Conservation (phyloP, 148 eudicot genomes). For the Rheum nobile region DNA sequence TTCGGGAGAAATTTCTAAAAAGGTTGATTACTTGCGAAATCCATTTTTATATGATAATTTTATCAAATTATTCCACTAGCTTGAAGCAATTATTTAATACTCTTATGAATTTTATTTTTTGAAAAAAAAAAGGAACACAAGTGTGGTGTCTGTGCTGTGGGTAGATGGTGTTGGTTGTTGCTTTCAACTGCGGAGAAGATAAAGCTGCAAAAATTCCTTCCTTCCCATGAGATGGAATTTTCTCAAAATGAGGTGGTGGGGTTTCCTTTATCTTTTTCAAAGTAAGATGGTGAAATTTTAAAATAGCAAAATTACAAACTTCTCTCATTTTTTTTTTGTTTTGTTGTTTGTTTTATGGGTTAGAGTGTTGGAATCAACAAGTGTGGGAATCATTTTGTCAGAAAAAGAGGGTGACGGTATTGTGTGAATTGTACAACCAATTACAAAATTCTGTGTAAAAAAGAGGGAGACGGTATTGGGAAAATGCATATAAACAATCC, state of each 20-base stretch:
- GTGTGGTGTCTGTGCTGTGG: neutral
- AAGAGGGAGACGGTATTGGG: no score
- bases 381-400: conserved; percentile 19
- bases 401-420: neutral
- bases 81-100: no score
- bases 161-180: neutral
- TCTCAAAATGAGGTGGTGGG: conserved; percentile 6
- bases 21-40: no score
- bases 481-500: no score
- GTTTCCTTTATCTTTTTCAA: neutral
- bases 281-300: neutral
- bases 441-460: neutral
- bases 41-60: no score
- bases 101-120: no score
- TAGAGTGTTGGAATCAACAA: conserved; percentile 23
- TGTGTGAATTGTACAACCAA: conserved; percentile 1
- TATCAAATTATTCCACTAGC: no score
- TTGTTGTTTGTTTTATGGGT: conserved; percentile 9
- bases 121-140: neutral
- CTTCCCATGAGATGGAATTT: conserved; percentile 5
- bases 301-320: conserved; percentile 5
- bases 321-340: neutral
- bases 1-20: no score
- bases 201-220: conserved; percentile 10
- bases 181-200: neutral